Percentiles rank a stretch among this genome's conserved stretches.
These are phyloP conservation scores for Scheffersomyces insectosa DNA, from an alignment of 1,139 yeast genomes.

Conservation along the genomic window DNA sequence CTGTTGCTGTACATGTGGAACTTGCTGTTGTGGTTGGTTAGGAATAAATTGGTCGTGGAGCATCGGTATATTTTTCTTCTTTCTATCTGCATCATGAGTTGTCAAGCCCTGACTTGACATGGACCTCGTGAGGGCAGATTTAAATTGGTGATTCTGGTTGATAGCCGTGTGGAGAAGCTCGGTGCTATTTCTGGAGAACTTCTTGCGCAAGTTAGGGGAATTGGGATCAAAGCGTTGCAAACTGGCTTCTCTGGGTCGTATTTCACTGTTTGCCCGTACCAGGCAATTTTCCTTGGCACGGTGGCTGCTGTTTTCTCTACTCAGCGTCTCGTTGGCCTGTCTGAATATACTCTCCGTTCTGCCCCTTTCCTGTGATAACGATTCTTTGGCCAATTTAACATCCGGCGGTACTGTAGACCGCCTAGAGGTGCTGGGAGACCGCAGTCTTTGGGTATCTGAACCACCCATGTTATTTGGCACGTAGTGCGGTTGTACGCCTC, in stretches of 20 bases:
- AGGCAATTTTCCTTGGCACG: neutral
- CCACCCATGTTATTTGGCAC: too few species aligned
- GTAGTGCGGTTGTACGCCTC: too few species aligned
- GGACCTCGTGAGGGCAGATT: conserved; percentile 6
- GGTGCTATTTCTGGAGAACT: conserved; percentile 3
- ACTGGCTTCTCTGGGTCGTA: neutral
- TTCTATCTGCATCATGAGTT: conserved; percentile 2
- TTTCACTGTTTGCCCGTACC: neutral
- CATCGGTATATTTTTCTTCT: conserved; percentile 22
- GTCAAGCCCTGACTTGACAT: conserved; percentile 5
- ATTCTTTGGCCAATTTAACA: neutral
- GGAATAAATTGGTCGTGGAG: conserved; percentile 5
- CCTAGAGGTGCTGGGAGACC: neutral
- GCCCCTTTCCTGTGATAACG: neutral
- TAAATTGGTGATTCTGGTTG: conserved; percentile 9
- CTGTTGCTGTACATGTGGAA: neutral
- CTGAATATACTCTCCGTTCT: neutral
- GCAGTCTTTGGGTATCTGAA: too few species aligned
- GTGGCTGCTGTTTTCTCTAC: too few species aligned
- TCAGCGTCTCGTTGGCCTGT: neutral
- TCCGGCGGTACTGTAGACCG: conserved; percentile 1
- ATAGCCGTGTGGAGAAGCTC: conserved; percentile 10
- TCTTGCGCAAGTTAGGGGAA: conserved; percentile 1
- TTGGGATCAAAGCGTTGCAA: neutral
- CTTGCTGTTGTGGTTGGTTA: neutral